Evolutionary conservation across 805 yeast genomes (phyloP).

Genomic region (Barnettozyma salicaria): DNA sequence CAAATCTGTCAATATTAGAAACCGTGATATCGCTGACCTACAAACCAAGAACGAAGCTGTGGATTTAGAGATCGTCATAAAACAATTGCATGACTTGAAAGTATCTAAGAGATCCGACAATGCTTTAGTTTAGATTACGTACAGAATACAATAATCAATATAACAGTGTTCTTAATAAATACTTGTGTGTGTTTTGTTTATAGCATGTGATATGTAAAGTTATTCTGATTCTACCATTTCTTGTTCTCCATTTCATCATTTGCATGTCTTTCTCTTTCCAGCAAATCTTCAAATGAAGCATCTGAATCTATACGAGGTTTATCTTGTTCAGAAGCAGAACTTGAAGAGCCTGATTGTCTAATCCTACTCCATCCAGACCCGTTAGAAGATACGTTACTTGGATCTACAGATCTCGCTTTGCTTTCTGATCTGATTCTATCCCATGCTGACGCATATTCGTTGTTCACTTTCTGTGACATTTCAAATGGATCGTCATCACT

Average conservation of each 20-base stretch:
- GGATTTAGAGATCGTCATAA: conserved; percentile 62
- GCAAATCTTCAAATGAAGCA: conserved; percentile 19
- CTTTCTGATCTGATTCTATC: conserved; percentile 30
- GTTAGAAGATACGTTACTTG: neutral
- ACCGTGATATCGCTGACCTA: conserved; percentile 88
- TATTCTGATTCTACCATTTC: conserved; percentile 12
- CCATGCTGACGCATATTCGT: conserved; percentile 31
- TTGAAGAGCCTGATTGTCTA: conserved; percentile 16
- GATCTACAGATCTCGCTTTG: conserved; percentile 10
- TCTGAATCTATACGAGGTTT: too few species aligned
- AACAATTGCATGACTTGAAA: conserved; percentile 61
- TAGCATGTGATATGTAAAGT: neutral
- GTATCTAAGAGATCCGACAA: conserved; percentile 73
- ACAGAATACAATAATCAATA: neutral
- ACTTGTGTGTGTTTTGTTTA: neutral
- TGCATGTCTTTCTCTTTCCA: conserved; percentile 23
- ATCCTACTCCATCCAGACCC: conserved; percentile 29
- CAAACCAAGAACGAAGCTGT: conserved; percentile 90
- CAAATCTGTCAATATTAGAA: conserved; percentile 86
- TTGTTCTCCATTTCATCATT: conserved; percentile 15
- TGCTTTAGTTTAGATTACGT: conserved; percentile 24
- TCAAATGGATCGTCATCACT: conserved; percentile 24
- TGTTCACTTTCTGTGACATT: neutral
- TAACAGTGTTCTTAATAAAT: conserved; percentile 1
- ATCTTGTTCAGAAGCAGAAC: neutral